These are phyloP conservation scores for Yarrowia hollandica DNA, from an alignment of 805 yeast species.

Conservation along the genomic window DNA sequence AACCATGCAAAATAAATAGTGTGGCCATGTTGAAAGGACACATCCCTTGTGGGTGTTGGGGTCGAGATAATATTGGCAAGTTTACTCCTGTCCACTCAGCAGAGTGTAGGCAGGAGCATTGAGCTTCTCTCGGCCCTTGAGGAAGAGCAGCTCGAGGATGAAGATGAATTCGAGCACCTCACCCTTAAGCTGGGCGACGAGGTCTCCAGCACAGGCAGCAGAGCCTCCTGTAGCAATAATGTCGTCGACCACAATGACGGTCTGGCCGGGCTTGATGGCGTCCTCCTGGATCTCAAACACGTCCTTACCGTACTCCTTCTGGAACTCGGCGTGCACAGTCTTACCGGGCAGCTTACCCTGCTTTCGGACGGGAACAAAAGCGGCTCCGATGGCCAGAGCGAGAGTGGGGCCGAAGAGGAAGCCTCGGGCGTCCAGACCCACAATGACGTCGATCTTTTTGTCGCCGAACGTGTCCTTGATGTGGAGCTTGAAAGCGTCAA, in stretches of 20 bases:
- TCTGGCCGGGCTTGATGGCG: conserved; percentile 76
- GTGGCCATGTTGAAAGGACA: conserved; percentile 21
- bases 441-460: conserved; percentile 76
- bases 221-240: conserved; percentile 98
- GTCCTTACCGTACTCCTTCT: conserved; percentile 92
- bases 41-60: too few relatives aligned
- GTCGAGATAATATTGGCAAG: too few relatives aligned
- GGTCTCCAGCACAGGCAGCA: conserved; percentile 89
- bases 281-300: conserved; percentile 83
- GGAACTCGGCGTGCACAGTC: conserved; percentile 65
- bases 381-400: conserved; percentile 84
- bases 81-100: conserved; percentile 64
- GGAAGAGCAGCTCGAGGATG: conserved; percentile 91
- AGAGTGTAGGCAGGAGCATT: conserved; percentile 87
- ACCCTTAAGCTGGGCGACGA: conserved; percentile 66
- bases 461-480: conserved; percentile 53
- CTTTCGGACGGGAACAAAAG: conserved; percentile 94
- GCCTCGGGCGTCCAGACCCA: conserved; percentile 96
- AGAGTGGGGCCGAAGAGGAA: conserved; percentile 94
- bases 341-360: conserved; percentile 94
- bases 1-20: conserved; percentile 18
- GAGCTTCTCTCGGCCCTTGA: conserved; percentile 88
- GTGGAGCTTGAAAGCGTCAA: conserved; percentile 78
- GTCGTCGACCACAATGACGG: conserved; percentile 88
- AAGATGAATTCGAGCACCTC: conserved; percentile 78